These are phyloP conservation scores for Kwoniella shivajii DNA, from an alignment of 1,284 basidiomycete species.

Conservation along the genomic window DNA sequence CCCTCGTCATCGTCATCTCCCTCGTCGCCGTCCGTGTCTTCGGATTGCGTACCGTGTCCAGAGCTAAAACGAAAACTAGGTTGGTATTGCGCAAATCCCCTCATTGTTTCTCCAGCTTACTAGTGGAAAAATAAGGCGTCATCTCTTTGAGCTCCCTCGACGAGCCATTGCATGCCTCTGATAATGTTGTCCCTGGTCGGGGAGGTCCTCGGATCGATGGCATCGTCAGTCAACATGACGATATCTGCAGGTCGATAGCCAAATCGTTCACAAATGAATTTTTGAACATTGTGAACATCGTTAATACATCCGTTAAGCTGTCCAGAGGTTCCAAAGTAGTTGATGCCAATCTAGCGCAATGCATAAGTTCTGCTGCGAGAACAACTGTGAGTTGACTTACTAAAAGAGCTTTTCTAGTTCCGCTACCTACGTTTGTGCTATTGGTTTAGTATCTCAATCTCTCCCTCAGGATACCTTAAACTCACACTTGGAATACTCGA, in stretches of 20 bases:
- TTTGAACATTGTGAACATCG: constrained; percentile 74
- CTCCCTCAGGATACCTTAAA: not conserved
- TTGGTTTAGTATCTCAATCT: not conserved
- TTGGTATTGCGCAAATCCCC: not conserved
- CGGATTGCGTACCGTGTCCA: constrained; percentile 80
- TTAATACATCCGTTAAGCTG: constrained; percentile 83
- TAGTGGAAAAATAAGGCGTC: constrained; percentile 91
- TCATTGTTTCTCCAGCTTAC: constrained; percentile 57
- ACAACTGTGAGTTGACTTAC: no score
- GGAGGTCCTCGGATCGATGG: constrained; percentile 62
- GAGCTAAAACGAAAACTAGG: constrained; percentile 51
- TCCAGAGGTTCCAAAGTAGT: constrained; percentile 68
- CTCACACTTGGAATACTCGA: constrained; percentile 78
- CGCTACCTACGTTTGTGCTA: constrained; percentile 26
- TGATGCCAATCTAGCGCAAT: constrained; percentile 63
- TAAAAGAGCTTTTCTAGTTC: constrained; percentile 43
- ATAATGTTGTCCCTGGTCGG: constrained; percentile 85
- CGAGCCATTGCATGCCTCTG: constrained; percentile 87
- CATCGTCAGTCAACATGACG: constrained; percentile 81
- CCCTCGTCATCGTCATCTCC: constrained; percentile 63
- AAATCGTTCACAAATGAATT: constrained; percentile 68
- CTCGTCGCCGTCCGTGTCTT: constrained; percentile 68
- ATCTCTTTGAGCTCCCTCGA: constrained; percentile 71
- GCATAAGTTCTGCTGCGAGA: not conserved
- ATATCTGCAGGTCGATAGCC: constrained; percentile 78